These are phyloP conservation scores for Polyplosphaeria fusca DNA, from an alignment of 495 filamentous ascomycete species.

Conservation along the genomic window DNA sequence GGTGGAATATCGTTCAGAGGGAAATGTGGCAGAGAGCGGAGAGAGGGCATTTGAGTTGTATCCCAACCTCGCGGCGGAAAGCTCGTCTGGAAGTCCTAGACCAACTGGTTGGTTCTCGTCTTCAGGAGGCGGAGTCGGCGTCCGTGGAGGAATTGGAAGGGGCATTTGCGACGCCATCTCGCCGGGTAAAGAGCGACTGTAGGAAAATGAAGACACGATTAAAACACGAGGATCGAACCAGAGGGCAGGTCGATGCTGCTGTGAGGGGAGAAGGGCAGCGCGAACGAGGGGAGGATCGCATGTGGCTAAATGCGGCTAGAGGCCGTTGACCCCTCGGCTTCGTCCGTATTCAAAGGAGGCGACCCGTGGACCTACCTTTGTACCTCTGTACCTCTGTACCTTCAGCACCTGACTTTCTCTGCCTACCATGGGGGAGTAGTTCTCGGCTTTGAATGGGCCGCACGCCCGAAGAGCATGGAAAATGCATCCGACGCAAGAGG, in stretches of 20 bases:
- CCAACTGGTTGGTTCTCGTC: slow-evolving; percentile 42
- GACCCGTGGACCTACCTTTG: no score
- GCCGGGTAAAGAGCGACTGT: slow-evolving; percentile 10
- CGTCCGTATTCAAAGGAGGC: no score
- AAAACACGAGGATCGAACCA: slow-evolving; percentile 6
- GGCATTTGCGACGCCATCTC: slow-evolving; percentile 60
- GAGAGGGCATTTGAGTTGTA: slow-evolving; percentile 64
- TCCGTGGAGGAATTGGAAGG: slow-evolving; percentile 62
- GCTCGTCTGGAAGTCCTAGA: slow-evolving; percentile 39
- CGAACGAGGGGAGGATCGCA: background rate
- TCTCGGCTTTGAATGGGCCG: no score
- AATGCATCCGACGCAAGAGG: slow-evolving; percentile 25
- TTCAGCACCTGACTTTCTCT: no score
- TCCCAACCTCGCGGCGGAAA: slow-evolving; percentile 41
- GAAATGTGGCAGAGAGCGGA: slow-evolving; percentile 56
- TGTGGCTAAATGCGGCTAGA: background rate
- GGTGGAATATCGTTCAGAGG: slow-evolving; percentile 38
- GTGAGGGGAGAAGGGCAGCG: background rate
- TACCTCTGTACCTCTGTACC: no score
- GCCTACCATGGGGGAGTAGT: no score
- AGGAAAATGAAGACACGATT: slow-evolving; percentile 9
- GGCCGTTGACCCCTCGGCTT: background rate
- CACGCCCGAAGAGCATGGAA: slow-evolving; percentile 33
- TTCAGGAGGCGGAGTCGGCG: slow-evolving; percentile 66
- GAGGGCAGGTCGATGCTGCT: background rate